A percentile compares a stretch with the other conserved stretches of the same genome.
phyloP scores from a whole-genome alignment of 2,329 filamentous ascomycete species.

The Botrytis deweyae region DNA sequence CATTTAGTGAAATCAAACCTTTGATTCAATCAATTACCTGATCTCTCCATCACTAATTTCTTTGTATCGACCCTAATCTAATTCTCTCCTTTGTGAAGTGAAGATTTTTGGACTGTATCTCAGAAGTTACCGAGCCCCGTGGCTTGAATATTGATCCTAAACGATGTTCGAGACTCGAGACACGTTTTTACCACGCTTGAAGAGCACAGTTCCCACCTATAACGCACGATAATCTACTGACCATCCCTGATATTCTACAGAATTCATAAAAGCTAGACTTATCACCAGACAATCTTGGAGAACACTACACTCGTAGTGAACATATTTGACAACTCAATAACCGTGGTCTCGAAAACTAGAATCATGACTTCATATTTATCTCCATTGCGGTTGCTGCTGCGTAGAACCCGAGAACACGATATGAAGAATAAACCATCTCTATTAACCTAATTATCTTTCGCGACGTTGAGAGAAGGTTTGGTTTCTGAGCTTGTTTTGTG shows the following conservation, averaged over 20 bases:
- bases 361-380: not conserved
- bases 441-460: not conserved
- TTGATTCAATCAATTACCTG: not conserved
- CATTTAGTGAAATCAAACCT: too few species aligned
- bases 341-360: too few species aligned
- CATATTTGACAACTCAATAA: not conserved
- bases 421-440: not conserved
- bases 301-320: not conserved
- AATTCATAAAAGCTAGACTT: not conserved
- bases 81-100: not conserved
- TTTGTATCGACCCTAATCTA: not conserved
- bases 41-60: too few species aligned
- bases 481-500: not conserved
- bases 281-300: not conserved
- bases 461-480: slow-evolving; percentile 3
- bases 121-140: not conserved
- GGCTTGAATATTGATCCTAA: not conserved
- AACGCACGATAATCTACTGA: not conserved
- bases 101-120: not conserved
- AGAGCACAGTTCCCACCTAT: not conserved
- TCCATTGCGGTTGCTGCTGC: not conserved
- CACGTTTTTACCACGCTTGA: not conserved
- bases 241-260: not conserved
- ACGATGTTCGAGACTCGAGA: not conserved
- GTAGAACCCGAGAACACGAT: not conserved